Evolutionary conservation across 208 protist genomes (phyloP), one percentile per base, ranked within the genome.

Genomic region (Acanthamoeba triangularis): DNA sequence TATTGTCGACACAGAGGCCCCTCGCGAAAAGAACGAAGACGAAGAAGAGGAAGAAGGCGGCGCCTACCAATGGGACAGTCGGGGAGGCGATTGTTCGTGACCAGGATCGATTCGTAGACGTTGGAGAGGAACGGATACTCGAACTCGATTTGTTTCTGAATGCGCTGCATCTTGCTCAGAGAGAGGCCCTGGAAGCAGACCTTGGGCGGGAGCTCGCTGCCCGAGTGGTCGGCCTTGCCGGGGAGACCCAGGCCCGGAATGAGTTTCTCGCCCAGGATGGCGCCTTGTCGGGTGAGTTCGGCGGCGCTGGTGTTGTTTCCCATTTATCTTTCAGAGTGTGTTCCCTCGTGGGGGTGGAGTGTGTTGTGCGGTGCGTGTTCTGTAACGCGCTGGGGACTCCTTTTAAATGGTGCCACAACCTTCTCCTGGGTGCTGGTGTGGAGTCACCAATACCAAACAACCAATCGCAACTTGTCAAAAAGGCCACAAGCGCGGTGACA

Each of bases 71-170:
- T 78, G 35, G 69, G 69, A 23, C 69, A 78, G 35, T 78, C 69
- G 10, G 69, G 69, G 3, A 78, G 69, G 18, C 69, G 30, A 14
- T 78, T 78, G 35, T 78, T 33, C 2, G 69, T 78, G 69, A 78
- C 35, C 3, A 78, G 69, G 35, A 78, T 78, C 35, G 69, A 78
- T 35, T 78, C 35, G 37, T 78, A 78, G 69, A 78, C 35, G 69
- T 78, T 78, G 69, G 35, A 44, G 8, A 78, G 69, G 69, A 49
- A 78, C 3, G 69, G 69, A 49, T 78, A 78, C 69, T 78, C 35
- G 35, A 78, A 78, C 35, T 49, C 35, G 30, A 78, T 78, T 49
- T 78, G 69, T 28, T 78, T 78, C 69, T 78, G 69, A 49, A 78
- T 78, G 18, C 35, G 35, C 16, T 78, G 69, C 69, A 78, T 78